Evolutionary conservation across 2,329 filamentous ascomycete genomes (phyloP).

Genomic region (Magnaporthiopsis poae): DNA sequence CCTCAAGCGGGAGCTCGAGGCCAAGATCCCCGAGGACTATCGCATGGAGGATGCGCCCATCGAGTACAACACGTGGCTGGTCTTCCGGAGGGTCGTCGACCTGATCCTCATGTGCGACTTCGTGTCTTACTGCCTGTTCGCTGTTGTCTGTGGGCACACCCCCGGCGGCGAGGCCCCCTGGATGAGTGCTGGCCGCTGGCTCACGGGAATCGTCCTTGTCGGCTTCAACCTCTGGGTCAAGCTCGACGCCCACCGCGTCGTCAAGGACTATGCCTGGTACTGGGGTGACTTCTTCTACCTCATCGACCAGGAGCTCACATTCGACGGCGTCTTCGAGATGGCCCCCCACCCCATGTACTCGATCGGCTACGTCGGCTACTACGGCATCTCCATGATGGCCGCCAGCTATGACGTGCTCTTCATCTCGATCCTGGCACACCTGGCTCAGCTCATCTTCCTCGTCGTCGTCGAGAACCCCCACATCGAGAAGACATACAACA

Average conservation of each 20-base stretch:
- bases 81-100: constrained; percentile 91
- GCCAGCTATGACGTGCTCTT: constrained; percentile 95
- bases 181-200: constrained; percentile 68
- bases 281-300: constrained; percentile 99
- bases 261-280: constrained; percentile 99
- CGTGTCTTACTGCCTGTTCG: constrained; percentile 90
- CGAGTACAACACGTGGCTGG: constrained; percentile 98
- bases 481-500: constrained; percentile 95
- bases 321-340: constrained; percentile 98
- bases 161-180: constrained; percentile 62
- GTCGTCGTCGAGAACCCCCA: constrained; percentile 90
- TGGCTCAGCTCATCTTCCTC: constrained; percentile 88
- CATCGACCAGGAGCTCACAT: constrained; percentile 93
- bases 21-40: constrained; percentile 90
- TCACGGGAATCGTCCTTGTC: constrained; percentile 65
- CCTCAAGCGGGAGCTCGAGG: constrained; percentile 81
- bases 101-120: constrained; percentile 99
- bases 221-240: constrained; percentile 98
- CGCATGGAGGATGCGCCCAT: constrained; percentile 83
- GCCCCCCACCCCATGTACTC: constrained; percentile 98
- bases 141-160: constrained; percentile 70
- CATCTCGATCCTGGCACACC: constrained; percentile 90
- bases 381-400: constrained; percentile 95
- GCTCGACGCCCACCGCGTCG: constrained; percentile 89
- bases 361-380: constrained; percentile 94